Base-by-base conservation (phyloP, 2,329 filamentous ascomycete genomes). In the Bipolaris gigantea region DNA sequence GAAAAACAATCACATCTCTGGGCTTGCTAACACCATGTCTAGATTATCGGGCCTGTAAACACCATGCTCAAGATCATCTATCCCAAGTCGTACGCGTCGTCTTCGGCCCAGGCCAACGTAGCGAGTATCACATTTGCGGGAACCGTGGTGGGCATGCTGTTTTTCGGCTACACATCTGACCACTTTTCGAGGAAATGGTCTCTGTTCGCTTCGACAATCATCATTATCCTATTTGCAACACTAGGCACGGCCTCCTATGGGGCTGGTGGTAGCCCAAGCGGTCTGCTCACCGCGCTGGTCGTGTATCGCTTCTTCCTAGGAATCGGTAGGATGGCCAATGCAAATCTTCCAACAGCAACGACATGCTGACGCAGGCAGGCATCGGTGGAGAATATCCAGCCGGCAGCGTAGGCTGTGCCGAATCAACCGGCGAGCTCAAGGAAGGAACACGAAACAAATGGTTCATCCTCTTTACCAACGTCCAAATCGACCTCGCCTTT, bases 21-120 rank as follows among this genome's bases (percentile, higher is more conserved):
- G n/a, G 5, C 18, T 48, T 50, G 51, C 61, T 66, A 50, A 67
- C 53, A 39, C 11, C 15, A 7, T 7, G 18, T 3, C 15, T 49
- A 89, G 88, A 88, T 96, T 60, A 96, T 96, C 64, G 91, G 92
- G 5, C 89, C 89, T 3, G 92, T 96, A 53, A 89, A 88, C 65
- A 95, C 91, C 1, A 85, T 92, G 54, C 83, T 96, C 6, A 74
- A 72, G 18, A 75, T 72, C 0, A 81, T 95, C 63, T 96, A 96
- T 69, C 83, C 83, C 36, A 75, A 80, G 0, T 74, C 82, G n/a
- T 97, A 92, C 75, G 80, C 72, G n/a, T 76, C 78, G 2, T 93
- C 89, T 0, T 78, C 79, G 0, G 88, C 90, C 2, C 84, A 86
- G 60, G 84, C 84, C 65, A 91, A 94, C 65, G 88, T 96, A 51